Percentiles rank a stretch among this genome's conserved stretches.
Evolutionary conservation across 352 stramenopile genomes (phyloP).

Genomic region (Phytophthora lateralis): DNA sequence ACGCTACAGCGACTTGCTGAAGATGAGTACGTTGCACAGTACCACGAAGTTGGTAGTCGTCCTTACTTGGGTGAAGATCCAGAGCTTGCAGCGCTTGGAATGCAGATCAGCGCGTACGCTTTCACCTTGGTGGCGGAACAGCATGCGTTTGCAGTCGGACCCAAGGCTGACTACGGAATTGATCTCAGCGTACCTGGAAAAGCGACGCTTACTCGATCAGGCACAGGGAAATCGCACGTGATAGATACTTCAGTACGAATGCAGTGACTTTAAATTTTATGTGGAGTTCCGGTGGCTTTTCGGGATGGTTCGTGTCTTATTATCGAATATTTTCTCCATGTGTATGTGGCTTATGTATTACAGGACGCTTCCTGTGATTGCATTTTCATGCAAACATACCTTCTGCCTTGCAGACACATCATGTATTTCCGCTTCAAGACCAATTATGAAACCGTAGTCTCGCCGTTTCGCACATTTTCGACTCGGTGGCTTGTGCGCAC

Average conservation of each 20-base stretch:
- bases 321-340: neutral
- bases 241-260: slow-evolving; percentile 1
- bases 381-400: neutral
- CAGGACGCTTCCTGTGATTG: neutral
- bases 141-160: slow-evolving; percentile 1
- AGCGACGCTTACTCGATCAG: neutral
- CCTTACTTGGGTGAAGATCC: neutral
- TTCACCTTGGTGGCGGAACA: neutral
- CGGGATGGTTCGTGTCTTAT: neutral
- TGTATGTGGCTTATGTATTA: too few relatives aligned
- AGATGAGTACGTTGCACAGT: neutral
- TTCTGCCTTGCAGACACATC: neutral
- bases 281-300: neutral
- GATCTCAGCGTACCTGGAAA: neutral
- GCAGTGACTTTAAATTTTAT: neutral
- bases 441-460: slow-evolving; percentile 16
- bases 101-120: neutral
- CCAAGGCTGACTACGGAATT: slow-evolving; percentile 6
- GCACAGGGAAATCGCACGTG: neutral
- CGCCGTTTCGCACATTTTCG: slow-evolving; percentile 1
- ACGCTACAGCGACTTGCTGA: neutral
- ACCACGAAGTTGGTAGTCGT: too few relatives aligned
- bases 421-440: slow-evolving; percentile 1
- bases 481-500: neutral
- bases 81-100: neutral